Conservation (phyloP, 2,329 filamentous ascomycete species). For the Claviceps cyperi region DNA sequence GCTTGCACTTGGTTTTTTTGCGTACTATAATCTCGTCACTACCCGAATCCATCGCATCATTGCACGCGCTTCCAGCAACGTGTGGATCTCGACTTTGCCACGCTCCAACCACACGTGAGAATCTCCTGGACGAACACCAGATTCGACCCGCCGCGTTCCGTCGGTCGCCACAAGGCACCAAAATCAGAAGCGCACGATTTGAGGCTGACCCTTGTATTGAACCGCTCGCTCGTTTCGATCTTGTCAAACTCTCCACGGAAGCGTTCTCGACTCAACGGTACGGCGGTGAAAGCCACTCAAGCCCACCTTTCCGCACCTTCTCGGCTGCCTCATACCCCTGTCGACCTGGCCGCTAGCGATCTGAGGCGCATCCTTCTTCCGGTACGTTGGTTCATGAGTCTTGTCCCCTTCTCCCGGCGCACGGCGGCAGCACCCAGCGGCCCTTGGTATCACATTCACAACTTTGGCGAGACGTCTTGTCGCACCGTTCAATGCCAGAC, state of each 20-base stretch:
- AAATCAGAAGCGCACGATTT: not conserved
- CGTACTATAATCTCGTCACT: no score
- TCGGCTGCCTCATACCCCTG: constrained; percentile 10
- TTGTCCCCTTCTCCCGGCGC: constrained; percentile 5
- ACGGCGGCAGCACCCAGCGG: constrained; percentile 1
- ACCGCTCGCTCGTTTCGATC: not conserved
- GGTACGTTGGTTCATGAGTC: constrained; percentile 6
- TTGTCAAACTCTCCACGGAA: not conserved
- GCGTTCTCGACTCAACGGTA: not conserved
- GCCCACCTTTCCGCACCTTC: not conserved
- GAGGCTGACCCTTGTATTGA: not conserved
- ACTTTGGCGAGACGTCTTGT: not conserved
- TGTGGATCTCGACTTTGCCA: constrained; percentile 3
- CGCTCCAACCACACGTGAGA: constrained; percentile 6
- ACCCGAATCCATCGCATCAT: not conserved
- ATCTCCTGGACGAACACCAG: no score
- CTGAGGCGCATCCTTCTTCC: constrained; percentile 6
- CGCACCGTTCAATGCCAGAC: not conserved
- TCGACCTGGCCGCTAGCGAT: constrained; percentile 11
- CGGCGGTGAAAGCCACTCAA: not conserved
- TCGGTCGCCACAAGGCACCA: no score
- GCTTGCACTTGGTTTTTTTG: no score
- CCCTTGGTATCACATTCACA: not conserved
- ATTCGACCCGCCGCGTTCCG: no score
- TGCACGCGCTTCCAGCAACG: not conserved